These are phyloP conservation scores for Cryphonectria carpinicola DNA, from an alignment of 2,329 filamentous ascomycete species.

Conservation along the genomic window DNA sequence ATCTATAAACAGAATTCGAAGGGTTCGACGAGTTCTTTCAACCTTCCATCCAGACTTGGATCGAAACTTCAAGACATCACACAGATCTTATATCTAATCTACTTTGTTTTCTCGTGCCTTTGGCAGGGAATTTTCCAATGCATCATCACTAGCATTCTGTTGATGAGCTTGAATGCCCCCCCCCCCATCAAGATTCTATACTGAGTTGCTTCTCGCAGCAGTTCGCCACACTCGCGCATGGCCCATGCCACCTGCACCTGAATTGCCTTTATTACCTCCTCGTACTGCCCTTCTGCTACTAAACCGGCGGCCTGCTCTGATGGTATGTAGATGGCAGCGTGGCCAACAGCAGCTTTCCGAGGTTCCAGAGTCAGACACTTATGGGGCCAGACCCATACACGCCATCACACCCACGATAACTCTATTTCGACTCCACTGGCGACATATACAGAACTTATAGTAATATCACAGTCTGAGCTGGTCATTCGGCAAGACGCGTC, in stretches of 20 bases:
- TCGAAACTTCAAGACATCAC: background rate
- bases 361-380: conserved; percentile 1
- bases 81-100: background rate
- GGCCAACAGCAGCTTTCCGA: background rate
- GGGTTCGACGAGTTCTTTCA: background rate
- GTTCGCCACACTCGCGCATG: too few relatives aligned
- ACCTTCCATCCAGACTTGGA: background rate
- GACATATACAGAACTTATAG: background rate
- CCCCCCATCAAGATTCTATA: background rate
- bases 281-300: background rate
- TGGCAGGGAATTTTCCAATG: background rate
- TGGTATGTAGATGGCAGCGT: background rate
- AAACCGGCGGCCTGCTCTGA: background rate
- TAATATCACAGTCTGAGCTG: background rate
- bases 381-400: background rate
- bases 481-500: background rate
- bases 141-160: background rate
- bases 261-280: background rate
- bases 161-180: background rate
- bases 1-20: conserved; percentile 9
- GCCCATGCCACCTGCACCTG: background rate
- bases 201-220: too few relatives aligned
- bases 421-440: background rate
- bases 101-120: background rate
- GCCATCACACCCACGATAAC: background rate